Evolutionary conservation across 2,329 filamentous ascomycete species (phyloP).

Genomic region (Trichoderma koningii): DNA sequence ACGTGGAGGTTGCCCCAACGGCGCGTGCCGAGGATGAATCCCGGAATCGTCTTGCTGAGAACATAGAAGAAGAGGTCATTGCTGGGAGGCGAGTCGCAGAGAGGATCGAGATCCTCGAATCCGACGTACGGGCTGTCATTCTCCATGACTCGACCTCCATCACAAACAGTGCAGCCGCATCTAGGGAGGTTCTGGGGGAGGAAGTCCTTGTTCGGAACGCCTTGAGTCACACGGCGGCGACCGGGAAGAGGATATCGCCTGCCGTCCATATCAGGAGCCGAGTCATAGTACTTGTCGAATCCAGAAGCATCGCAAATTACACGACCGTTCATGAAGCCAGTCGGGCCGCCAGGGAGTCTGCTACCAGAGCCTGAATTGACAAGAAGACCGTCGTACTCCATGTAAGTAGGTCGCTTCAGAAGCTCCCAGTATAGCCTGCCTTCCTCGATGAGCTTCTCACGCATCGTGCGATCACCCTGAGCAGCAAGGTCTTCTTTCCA

Average conservation of each 20-base stretch:
- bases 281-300: slow-evolving; percentile 41
- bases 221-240: slow-evolving; percentile 17
- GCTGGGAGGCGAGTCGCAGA: slow-evolving; percentile 40
- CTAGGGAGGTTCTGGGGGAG: slow-evolving; percentile 46
- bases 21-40: slow-evolving; percentile 49
- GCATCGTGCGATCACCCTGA: slow-evolving; percentile 39
- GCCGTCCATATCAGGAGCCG: slow-evolving; percentile 34
- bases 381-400: slow-evolving; percentile 49
- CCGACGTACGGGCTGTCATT: slow-evolving; percentile 40
- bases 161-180: slow-evolving; percentile 48
- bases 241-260: slow-evolving; percentile 18
- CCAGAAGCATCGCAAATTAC: slow-evolving; percentile 50
- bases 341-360: slow-evolving; percentile 36
- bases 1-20: slow-evolving; percentile 49
- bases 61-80: slow-evolving; percentile 49
- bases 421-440: slow-evolving; percentile 53
- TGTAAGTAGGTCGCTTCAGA: slow-evolving; percentile 48
- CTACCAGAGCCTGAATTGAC: slow-evolving; percentile 37
- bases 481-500: slow-evolving; percentile 43
- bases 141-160: slow-evolving; percentile 29
- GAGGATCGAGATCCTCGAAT: slow-evolving; percentile 47
- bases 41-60: slow-evolving; percentile 48
- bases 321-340: slow-evolving; percentile 44
- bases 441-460: slow-evolving; percentile 44
- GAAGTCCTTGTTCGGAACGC: slow-evolving; percentile 36